Percentiles rank a stretch among this genome's conserved stretches.
Conservation (phyloP, 805 yeast species). For the Saccharomycopsis vini region DNA sequence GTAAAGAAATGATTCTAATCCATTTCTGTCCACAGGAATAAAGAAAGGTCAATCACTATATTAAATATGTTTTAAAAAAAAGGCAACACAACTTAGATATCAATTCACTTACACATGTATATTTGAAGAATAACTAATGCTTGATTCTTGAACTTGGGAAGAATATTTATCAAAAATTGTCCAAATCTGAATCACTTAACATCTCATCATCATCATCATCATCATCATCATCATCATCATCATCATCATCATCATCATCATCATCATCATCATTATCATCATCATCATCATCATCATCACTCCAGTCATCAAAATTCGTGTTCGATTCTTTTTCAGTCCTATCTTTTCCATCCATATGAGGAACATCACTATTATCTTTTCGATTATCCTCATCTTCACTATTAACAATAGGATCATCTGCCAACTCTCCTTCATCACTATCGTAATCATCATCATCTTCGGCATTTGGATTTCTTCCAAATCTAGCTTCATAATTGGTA, state of each 20-base stretch:
- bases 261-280: slow-evolving; percentile 2
- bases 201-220: slow-evolving; percentile 1
- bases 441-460: background rate
- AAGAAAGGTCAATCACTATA: too few species aligned
- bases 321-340: background rate
- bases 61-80: too few species aligned
- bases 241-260: slow-evolving; percentile 4
- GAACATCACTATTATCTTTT: background rate
- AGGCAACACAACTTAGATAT: too few species aligned
- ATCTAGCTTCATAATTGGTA: background rate
- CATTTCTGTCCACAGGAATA: too few species aligned
- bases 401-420: slow-evolving; percentile 6
- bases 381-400: background rate
- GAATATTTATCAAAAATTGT: too few species aligned
- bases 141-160: background rate
- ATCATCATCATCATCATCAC: background rate
- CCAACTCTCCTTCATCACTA: slow-evolving; percentile 7
- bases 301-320: background rate
- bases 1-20: too few species aligned
- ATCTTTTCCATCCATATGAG: background rate
- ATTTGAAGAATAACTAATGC: background rate
- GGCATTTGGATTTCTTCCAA: too few species aligned
- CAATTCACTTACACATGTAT: too few species aligned
- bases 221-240: slow-evolving; percentile 1
- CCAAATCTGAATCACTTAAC: slow-evolving; percentile 14